Conservation (phyloP, 176 grass and related monocot genomes). For the Carex cristatella region DNA sequence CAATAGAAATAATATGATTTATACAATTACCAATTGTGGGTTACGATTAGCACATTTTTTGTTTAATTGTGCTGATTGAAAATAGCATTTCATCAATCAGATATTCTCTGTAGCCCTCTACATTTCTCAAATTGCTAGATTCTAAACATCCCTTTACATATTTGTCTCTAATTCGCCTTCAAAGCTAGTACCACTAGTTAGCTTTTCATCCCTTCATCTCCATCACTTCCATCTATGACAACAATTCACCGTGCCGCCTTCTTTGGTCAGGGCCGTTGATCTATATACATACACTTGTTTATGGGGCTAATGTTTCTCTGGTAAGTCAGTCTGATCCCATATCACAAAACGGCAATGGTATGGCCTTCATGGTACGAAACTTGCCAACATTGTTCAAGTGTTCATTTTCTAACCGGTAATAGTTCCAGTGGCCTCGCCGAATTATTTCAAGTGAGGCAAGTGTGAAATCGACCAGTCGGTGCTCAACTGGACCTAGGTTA, state of each 20-base stretch:
- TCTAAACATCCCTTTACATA: constrained; percentile 9
- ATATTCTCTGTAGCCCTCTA: neutral
- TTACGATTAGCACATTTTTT: neutral
- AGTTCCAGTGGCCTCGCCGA: constrained; percentile 93
- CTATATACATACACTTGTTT: neutral
- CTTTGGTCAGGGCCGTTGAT: neutral
- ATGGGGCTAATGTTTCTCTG: neutral
- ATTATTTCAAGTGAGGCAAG: constrained; percentile 78
- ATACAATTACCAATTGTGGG: neutral
- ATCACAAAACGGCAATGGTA: constrained; percentile 79
- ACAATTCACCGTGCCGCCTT: neutral
- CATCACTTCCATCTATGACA: neutral
- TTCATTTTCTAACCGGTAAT: constrained; percentile 75
- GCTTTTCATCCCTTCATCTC: neutral
- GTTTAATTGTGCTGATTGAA: neutral
- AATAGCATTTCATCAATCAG: constrained; percentile 11
- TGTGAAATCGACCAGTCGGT: constrained; percentile 58
- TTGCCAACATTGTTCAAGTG: constrained; percentile 88
- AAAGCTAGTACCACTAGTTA: neutral
- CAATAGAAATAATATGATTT: neutral
- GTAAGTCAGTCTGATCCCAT: constrained; percentile 55
- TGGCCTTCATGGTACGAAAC: constrained; percentile 70
- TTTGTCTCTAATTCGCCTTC: neutral
- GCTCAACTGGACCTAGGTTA: constrained; percentile 30
- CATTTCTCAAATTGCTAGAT: constrained; percentile 10